Conservation (phyloP, 495 filamentous ascomycete genomes). For the Aspergillus bertholletiae region DNA sequence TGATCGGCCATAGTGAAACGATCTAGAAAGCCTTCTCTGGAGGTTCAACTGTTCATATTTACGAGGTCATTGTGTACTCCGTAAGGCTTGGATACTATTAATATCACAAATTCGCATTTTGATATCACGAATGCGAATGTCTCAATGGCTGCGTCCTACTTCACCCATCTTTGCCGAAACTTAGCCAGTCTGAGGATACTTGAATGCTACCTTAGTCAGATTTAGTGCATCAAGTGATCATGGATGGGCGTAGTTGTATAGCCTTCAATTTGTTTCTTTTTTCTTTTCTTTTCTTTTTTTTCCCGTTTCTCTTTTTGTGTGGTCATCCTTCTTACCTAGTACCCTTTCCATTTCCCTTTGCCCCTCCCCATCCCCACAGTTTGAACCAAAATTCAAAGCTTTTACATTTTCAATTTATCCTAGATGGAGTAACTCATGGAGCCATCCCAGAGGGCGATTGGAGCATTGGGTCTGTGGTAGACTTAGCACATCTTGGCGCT, state of each 20-base stretch:
- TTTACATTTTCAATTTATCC: neutral
- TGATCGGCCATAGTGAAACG: constrained; percentile 41
- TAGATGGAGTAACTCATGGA: neutral
- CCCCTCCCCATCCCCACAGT: neutral
- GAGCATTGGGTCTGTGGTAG: neutral
- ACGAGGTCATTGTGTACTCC: neutral
- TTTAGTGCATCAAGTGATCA: neutral
- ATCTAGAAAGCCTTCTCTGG: constrained; percentile 28
- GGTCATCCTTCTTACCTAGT: no score
- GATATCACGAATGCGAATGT: no score
- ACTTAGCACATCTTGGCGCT: neutral
- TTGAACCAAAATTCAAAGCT: neutral
- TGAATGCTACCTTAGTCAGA: neutral
- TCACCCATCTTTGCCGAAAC: neutral
- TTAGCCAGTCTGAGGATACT: neutral
- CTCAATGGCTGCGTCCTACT: neutral
- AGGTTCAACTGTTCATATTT: neutral
- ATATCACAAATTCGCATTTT: no score
- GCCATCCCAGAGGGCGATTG: neutral
- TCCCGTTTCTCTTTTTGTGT: no score
- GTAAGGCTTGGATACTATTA: neutral
- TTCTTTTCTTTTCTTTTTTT: no score
- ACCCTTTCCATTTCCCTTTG: neutral
- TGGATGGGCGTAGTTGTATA: neutral
- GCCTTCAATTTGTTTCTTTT: neutral